Percentiles rank a stretch among this genome's conserved stretches.
These are phyloP conservation scores for Hygrophorus pudorinus DNA, from an alignment of 768 basidiomycete species.

Conservation along the genomic window DNA sequence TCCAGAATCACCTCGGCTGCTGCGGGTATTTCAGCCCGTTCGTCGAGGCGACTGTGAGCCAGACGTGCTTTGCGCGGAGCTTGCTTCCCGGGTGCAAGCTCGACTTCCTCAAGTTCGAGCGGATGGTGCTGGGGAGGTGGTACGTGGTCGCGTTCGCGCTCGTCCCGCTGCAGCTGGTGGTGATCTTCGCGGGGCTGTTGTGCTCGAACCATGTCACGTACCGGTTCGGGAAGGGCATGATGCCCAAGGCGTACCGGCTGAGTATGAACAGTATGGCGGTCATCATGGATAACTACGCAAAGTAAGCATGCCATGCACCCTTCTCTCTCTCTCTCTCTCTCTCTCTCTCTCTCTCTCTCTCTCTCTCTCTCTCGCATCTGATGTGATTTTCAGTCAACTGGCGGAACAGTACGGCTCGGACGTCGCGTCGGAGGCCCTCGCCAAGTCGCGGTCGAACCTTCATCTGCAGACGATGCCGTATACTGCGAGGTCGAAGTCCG, in stretches of 20 bases:
- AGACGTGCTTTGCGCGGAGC: conserved; percentile 66
- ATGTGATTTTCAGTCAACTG: conserved; percentile 41
- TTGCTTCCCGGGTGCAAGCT: conserved; percentile 67
- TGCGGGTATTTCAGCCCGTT: conserved; percentile 78
- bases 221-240: conserved; percentile 82
- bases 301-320: conserved; percentile 29
- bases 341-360: conserved; percentile 1
- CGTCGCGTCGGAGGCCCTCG: conserved; percentile 48
- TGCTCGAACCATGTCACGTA: conserved; percentile 83
- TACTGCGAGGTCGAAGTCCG: no score
- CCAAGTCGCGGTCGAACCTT: conserved; percentile 46
- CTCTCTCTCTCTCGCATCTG: conserved; percentile 1
- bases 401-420: conserved; percentile 64
- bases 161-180: conserved; percentile 55
- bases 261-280: conserved; percentile 67
- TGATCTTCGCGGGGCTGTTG: conserved; percentile 55
- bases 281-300: conserved; percentile 80
- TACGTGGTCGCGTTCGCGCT: conserved; percentile 55
- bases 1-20: conserved; percentile 66
- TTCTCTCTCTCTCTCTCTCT: background rate
- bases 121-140: conserved; percentile 47
- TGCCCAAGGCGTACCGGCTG: conserved; percentile 74
- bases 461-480: conserved; percentile 23
- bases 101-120: conserved; percentile 49
- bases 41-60: conserved; percentile 66